These are phyloP conservation scores for Cadophora sp. DNA, from an alignment of 2,329 filamentous ascomycete genomes.

Conservation along the genomic window DNA sequence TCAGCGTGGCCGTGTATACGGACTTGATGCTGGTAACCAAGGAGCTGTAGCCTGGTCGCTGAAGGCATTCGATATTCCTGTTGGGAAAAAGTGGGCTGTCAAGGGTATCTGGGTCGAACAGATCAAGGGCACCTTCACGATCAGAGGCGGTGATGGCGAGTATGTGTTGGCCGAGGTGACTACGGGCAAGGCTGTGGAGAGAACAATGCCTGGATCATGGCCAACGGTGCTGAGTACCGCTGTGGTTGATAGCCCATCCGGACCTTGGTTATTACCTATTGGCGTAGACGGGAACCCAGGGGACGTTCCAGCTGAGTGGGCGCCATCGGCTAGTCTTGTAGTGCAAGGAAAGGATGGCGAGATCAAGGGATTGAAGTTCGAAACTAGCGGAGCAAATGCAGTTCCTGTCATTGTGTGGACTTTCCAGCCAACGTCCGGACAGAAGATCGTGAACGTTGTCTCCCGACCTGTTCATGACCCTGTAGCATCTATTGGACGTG, in stretches of 20 bases:
- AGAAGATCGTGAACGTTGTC: constrained; percentile 73
- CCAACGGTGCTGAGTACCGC: constrained; percentile 55
- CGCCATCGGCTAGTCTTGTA: constrained; percentile 62
- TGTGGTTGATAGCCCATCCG: constrained; percentile 58
- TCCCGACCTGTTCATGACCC: constrained; percentile 79
- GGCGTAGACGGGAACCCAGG: constrained; percentile 57
- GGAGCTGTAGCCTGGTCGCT: constrained; percentile 80
- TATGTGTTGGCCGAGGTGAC: constrained; percentile 61
- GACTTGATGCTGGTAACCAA: constrained; percentile 76
- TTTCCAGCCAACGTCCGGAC: constrained; percentile 69
- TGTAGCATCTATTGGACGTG: constrained; percentile 92
- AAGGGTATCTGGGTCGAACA: constrained; percentile 71
- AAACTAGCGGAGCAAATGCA: constrained; percentile 50
- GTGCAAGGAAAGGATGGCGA: constrained; percentile 56
- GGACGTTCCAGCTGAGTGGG: constrained; percentile 53
- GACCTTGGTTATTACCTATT: constrained; percentile 62
- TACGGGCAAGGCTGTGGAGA: constrained; percentile 58
- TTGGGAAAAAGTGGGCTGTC: constrained; percentile 67
- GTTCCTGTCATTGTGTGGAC: constrained; percentile 69
- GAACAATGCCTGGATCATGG: constrained; percentile 50
- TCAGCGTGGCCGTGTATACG: constrained; percentile 78
- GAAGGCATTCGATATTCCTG: constrained; percentile 64
- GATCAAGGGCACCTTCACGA: constrained; percentile 52
- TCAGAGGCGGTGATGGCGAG: constrained; percentile 59
- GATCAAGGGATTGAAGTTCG: constrained; percentile 63